Percentiles rank a stretch among this genome's conserved stretches.
Conservation (phyloP, 192 early-diverging fungal species). For the Rhizophagus sp. region DNA sequence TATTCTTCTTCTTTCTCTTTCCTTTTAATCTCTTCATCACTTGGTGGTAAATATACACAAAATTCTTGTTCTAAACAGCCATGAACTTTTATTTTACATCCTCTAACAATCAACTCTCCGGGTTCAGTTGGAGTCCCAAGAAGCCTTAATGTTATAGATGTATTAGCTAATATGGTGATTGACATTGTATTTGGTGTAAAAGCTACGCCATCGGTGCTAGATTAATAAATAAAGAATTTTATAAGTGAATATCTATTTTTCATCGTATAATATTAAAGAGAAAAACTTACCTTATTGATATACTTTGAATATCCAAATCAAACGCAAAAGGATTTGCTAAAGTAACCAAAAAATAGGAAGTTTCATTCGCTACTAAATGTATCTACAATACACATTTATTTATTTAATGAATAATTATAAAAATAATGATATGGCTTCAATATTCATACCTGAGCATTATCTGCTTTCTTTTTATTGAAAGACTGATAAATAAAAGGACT, state of each 20-base stretch:
- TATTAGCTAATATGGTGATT: constrained; percentile 68
- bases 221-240: neutral
- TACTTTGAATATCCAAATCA: constrained; percentile 72
- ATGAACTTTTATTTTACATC: constrained; percentile 55
- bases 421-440: neutral
- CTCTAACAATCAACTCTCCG: constrained; percentile 65
- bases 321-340: constrained; percentile 80
- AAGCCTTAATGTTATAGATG: constrained; percentile 62
- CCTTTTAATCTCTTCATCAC: constrained; percentile 27
- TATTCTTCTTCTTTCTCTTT: constrained; percentile 30
- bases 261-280: neutral
- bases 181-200: constrained; percentile 61
- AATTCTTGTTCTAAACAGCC: constrained; percentile 60
- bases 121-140: constrained; percentile 59
- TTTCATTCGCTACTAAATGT: constrained; percentile 67
- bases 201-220: constrained; percentile 59
- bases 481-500: constrained; percentile 81
- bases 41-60: constrained; percentile 38
- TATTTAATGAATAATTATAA: neutral
- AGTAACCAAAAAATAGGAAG: constrained; percentile 67
- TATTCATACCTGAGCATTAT: constrained; percentile 43
- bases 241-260: neutral
- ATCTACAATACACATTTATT: constrained; percentile 21
- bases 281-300: constrained; percentile 53
- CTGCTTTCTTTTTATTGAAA: constrained; percentile 61